A percentile compares a stretch with the other conserved stretches of the same genome.
Conservation (phyloP, 2,329 filamentous ascomycete species). For the Eutypella sp. region DNA sequence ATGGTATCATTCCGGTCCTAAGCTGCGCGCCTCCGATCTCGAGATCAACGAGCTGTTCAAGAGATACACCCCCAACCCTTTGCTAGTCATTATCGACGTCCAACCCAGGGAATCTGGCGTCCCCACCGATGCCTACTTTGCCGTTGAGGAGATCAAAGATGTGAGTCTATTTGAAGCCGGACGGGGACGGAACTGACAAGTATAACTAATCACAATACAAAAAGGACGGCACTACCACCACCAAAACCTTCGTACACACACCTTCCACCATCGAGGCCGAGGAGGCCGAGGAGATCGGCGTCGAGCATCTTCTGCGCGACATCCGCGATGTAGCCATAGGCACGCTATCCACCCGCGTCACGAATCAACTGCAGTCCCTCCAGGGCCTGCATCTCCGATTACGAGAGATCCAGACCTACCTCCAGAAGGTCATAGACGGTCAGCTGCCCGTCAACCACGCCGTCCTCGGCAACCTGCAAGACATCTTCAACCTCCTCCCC, state of each 20-base stretch:
- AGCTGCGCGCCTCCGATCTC: conserved; percentile 91
- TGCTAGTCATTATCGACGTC: conserved; percentile 97
- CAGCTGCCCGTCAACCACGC: conserved; percentile 94
- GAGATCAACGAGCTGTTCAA: conserved; percentile 99
- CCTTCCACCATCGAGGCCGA: conserved; percentile 98
- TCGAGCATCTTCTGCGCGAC: conserved; percentile 94
- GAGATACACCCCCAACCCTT: conserved; percentile 92
- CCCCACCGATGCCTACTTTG: conserved; percentile 97
- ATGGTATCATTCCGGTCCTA: conserved; percentile 98
- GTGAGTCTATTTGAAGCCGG: conserved; percentile 58
- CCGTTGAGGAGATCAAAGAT: conserved; percentile 99
- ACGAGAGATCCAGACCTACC: conserved; percentile 90
- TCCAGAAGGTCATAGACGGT: conserved; percentile 91
- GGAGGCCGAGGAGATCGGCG: conserved; percentile 97
- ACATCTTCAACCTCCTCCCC: conserved; percentile 96
- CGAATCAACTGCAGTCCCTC: conserved; percentile 93
- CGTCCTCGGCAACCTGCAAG: conserved; percentile 96
- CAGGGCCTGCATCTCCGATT: conserved; percentile 93
- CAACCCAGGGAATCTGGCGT: conserved; percentile 97
- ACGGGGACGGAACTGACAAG: no score
- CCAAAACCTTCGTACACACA: conserved; percentile 97
- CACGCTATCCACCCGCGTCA: conserved; percentile 92
- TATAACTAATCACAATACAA: conserved; percentile 10
- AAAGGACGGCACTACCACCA: conserved; percentile 93
- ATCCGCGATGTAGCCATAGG: conserved; percentile 97